Percentiles rank a stretch among this genome's conserved stretches.
phyloP scores from a whole-genome alignment of 2,329 filamentous ascomycete genomes.

The Penicillium occitanis region DNA sequence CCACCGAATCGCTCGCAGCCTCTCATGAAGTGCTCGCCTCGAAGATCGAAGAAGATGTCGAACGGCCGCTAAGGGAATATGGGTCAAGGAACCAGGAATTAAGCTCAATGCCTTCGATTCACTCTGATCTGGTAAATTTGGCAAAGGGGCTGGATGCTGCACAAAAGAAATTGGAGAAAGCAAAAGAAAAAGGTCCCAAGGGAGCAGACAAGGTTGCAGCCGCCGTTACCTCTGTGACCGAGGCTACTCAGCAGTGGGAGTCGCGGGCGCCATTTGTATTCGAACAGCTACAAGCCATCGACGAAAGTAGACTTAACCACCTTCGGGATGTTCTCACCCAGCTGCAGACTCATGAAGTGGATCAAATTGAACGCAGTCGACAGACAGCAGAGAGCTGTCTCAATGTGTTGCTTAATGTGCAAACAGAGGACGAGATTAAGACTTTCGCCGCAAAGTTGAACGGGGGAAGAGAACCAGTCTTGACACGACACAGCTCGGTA shows the following conservation, averaged over 20 bases:
- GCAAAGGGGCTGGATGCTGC: conserved; percentile 83
- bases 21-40: conserved; percentile 79
- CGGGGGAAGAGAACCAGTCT: conserved; percentile 36
- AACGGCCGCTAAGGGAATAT: conserved; percentile 77
- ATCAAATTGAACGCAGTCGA: conserved; percentile 75
- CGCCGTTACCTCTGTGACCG: conserved; percentile 71
- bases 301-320: conserved; percentile 86
- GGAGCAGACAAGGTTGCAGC: conserved; percentile 71
- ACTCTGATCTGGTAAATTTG: conserved; percentile 74
- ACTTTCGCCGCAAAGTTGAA: conserved; percentile 43
- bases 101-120: conserved; percentile 75
- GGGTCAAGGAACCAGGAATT: conserved; percentile 70
- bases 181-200: conserved; percentile 75
- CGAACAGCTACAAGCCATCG: conserved; percentile 84
- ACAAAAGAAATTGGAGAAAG: conserved; percentile 81
- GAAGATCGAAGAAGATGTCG: conserved; percentile 85
- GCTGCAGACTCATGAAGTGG: conserved; percentile 87
- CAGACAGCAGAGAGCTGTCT: conserved; percentile 75
- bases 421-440: conserved; percentile 80
- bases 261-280: conserved; percentile 93
- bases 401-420: conserved; percentile 78
- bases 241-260: conserved; percentile 83
- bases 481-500: conserved; percentile 28
- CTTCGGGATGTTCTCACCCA: conserved; percentile 89
- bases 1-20: conserved; percentile 75